These are phyloP conservation scores for Avena sativa DNA, from an alignment of 176 grass and related monocot species.

Conservation along the genomic window DNA sequence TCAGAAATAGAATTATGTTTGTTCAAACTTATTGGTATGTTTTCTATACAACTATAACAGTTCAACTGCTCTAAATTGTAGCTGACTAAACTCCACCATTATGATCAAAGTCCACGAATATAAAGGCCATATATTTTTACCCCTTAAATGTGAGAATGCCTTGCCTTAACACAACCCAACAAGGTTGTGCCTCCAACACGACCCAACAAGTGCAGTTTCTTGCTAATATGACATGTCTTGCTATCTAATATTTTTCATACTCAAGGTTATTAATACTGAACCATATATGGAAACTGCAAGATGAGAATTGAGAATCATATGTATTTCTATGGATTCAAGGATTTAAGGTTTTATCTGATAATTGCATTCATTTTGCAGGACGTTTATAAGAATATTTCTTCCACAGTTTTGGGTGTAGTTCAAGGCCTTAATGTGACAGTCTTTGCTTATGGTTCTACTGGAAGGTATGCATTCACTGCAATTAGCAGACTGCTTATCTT, in stretches of 20 bases:
- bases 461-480: conserved; percentile 71
- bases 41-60: background rate
- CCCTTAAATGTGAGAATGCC: background rate
- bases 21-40: background rate
- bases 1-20: background rate
- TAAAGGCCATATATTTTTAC: background rate
- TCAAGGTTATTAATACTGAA: conserved; percentile 7
- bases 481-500: conserved; percentile 9
- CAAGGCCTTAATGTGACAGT: conserved; percentile 98
- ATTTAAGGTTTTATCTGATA: conserved; percentile 41
- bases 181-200: background rate
- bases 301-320: background rate
- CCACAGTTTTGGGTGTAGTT: conserved; percentile 88
- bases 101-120: background rate
- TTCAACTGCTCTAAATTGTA: background rate
- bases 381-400: conserved; percentile 90
- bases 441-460: conserved; percentile 99
- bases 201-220: background rate
- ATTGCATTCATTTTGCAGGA: conserved; percentile 55
- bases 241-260: background rate
- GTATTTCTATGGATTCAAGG: background rate
- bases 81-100: background rate
- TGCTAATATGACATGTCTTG: background rate
- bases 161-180: background rate
- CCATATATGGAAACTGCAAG: conserved; percentile 1